A percentile compares a stretch with the other conserved stretches of the same genome.
phyloP scores from a whole-genome alignment of 2,329 filamentous ascomycete genomes.

The Setomelanomma holmii region DNA sequence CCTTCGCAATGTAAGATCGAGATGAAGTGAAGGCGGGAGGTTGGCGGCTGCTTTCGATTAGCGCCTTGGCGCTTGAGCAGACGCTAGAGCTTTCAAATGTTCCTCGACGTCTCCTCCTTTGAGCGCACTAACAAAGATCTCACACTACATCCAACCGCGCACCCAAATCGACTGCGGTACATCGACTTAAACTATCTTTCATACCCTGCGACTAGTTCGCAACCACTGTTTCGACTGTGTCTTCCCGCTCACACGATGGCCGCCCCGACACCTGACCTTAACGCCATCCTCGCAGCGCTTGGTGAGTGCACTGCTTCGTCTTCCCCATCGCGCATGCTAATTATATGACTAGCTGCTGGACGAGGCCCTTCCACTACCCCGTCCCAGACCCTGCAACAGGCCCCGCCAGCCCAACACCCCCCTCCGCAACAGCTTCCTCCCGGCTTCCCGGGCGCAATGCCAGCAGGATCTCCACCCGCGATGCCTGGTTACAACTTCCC shows the following conservation, averaged over 20 bases:
- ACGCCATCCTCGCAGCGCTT: slow-evolving; percentile 48
- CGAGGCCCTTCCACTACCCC: slow-evolving; percentile 55
- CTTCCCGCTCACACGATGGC: slow-evolving; percentile 38
- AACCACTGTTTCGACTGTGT: slow-evolving; percentile 3
- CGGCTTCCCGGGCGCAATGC: slow-evolving; percentile 53
- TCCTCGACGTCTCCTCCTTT: slow-evolving; percentile 20
- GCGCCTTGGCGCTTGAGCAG: neutral
- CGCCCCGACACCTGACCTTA: slow-evolving; percentile 45
- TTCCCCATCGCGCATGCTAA: slow-evolving; percentile 9
- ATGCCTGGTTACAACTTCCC: slow-evolving; percentile 62
- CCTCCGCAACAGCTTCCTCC: slow-evolving; percentile 53
- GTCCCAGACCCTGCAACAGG: slow-evolving; percentile 54
- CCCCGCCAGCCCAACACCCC: slow-evolving; percentile 48
- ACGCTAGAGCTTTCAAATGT: neutral
- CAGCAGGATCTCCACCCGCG: slow-evolving; percentile 50
- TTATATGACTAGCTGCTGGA: slow-evolving; percentile 51
- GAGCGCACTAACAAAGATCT: slow-evolving; percentile 13
- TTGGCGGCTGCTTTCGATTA: neutral
- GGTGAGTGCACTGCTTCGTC: slow-evolving; percentile 30
- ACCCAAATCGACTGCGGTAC: neutral
- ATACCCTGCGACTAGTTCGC: neutral
- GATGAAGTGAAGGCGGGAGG: no score
- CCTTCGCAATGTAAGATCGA: no score
- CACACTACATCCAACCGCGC: slow-evolving; percentile 13
- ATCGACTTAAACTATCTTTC: neutral